Evolutionary conservation across 768 basidiomycete species (phyloP), one percentile per base, ranked within the genome.

Genomic region (Polyporus arcularius): DNA sequence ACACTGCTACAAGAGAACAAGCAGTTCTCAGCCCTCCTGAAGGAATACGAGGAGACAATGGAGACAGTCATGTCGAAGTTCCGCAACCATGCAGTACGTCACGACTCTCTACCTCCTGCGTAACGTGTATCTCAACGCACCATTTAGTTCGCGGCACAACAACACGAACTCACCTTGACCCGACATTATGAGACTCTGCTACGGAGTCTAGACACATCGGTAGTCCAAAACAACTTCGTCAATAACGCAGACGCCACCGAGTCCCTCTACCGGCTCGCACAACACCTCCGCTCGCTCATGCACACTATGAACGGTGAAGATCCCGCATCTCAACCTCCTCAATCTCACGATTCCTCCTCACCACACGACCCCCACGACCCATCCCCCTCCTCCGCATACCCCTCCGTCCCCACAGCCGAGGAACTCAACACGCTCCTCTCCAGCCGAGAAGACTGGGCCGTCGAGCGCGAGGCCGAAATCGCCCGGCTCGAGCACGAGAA

Each of bases 21-120:
- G 72, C 96, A 98, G 70, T 82, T 98, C 32, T 89, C 88, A 65
- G 67, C 85, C 30, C 80, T 99, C 30, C 79, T 98, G 58, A 96
- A 95, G 70, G 97, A 99, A 73, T 96, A 98, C 71, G 96, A 98
- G 72, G 80, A 80, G 55, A 97, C 96, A 3, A 83, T 99, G 79
- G 96, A 98, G 68, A 95, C 88, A 31, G 92, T 98, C 71, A 98
- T 99, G 97, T 77, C 86, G 53, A 98, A 98, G 75, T 98, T 98
- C 72, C 83, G 96, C 60, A 89, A 88, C 60, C 90, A 98, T 70
- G 87, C 93, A 12, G 95, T 96, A 68, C 69, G 92, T 81, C 18
- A 49, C 51, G 62, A 55, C 60, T 35, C n/a, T 38, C 62, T 54
- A 52, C 50, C 38, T 60, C 52, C 61, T 46, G 41, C 47, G 43